Evolutionary conservation across 2,329 filamentous ascomycete species (phyloP).

Genomic region (Tolypocladium tundrense): DNA sequence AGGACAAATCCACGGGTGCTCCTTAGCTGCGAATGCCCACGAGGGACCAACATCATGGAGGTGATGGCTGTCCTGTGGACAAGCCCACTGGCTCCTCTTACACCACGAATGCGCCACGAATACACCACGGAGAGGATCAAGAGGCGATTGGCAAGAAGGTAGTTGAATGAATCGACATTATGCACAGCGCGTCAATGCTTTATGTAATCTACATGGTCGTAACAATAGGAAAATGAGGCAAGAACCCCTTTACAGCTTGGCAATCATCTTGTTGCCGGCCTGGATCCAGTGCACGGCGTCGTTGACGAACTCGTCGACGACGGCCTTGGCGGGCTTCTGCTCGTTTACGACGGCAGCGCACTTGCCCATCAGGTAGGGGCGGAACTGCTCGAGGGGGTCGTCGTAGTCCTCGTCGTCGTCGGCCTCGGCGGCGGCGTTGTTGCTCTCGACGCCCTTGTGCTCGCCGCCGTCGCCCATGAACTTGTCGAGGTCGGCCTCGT

Average conservation of each 20-base stretch:
- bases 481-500: constrained; percentile 88
- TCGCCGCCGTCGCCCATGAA: constrained; percentile 53
- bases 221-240: constrained; percentile 6
- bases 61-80: not conserved
- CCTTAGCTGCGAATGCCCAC: not conserved
- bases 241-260: constrained; percentile 50
- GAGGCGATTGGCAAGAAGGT: not conserved
- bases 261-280: constrained; percentile 56
- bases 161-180: not conserved
- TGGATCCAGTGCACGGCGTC: constrained; percentile 67
- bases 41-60: not conserved
- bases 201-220: constrained; percentile 1
- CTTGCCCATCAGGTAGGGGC: constrained; percentile 94
- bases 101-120: not conserved
- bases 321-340: constrained; percentile 79
- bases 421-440: constrained; percentile 51
- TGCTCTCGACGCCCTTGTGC: constrained; percentile 45
- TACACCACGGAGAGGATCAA: not conserved
- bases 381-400: constrained; percentile 82
- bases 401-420: constrained; percentile 66
- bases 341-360: constrained; percentile 89
- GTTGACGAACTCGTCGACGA: constrained; percentile 86
- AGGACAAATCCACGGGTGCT: not conserved
- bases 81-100: not conserved
- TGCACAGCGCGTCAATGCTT: constrained; percentile 1